A percentile compares a stretch with the other conserved stretches of the same genome.
These are phyloP conservation scores for Erythrobasidium hasegawianum DNA, from an alignment of 1,284 basidiomycete genomes.

Conservation along the genomic window DNA sequence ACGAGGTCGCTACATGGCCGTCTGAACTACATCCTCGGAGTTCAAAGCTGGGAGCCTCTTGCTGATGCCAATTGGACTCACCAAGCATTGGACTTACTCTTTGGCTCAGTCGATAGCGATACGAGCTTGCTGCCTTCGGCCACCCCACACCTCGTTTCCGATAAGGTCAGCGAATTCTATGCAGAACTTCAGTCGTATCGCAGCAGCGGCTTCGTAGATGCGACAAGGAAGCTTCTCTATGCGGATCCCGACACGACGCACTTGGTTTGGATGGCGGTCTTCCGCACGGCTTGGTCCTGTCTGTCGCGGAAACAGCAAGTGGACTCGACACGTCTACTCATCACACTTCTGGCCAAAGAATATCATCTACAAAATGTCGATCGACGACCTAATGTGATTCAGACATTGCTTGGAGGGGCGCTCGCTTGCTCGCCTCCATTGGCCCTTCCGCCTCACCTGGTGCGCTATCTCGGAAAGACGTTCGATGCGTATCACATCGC, in stretches of 20 bases:
- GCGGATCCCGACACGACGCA: slow-evolving; percentile 74
- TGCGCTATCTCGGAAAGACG: slow-evolving; percentile 95
- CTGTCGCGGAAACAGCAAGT: slow-evolving; percentile 81
- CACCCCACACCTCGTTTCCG: neutral
- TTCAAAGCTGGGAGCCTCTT: slow-evolving; percentile 93
- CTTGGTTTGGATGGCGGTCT: slow-evolving; percentile 83
- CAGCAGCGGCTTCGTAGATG: slow-evolving; percentile 60
- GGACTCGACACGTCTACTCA: slow-evolving; percentile 84
- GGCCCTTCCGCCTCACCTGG: slow-evolving; percentile 85
- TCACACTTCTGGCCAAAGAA: slow-evolving; percentile 86
- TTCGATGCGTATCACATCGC: slow-evolving; percentile 93
- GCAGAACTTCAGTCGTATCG: slow-evolving; percentile 38
- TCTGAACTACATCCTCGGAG: slow-evolving; percentile 83
- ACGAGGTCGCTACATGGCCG: slow-evolving; percentile 76
- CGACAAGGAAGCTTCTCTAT: slow-evolving; percentile 79
- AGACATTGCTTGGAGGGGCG: slow-evolving; percentile 81
- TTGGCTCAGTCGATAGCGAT: slow-evolving; percentile 75
- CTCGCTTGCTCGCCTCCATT: slow-evolving; percentile 80
- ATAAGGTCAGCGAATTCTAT: slow-evolving; percentile 31
- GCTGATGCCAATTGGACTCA: slow-evolving; percentile 94
- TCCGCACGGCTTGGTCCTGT: slow-evolving; percentile 83
- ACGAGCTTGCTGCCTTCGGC: slow-evolving; percentile 46
- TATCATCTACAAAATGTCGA: slow-evolving; percentile 87
- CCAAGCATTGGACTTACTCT: slow-evolving; percentile 81
- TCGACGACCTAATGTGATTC: slow-evolving; percentile 88